These are phyloP conservation scores for Betula pendula DNA, from an alignment of 306 rosid genomes.

Conservation along the genomic window DNA sequence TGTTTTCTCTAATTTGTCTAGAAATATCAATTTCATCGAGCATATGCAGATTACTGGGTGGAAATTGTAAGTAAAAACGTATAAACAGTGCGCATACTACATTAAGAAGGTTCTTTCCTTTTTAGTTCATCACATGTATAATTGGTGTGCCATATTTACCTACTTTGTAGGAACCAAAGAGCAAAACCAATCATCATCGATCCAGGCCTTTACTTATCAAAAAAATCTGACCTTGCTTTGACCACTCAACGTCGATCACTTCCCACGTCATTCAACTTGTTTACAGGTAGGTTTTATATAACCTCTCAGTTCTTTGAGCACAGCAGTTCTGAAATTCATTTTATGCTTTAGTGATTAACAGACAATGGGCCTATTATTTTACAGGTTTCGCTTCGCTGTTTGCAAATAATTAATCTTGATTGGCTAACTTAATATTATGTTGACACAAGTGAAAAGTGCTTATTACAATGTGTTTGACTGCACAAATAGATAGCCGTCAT, in stretches of 20 bases:
- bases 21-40: slow-evolving; percentile 84
- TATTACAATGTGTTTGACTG: background rate
- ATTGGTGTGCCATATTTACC: background rate
- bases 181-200: slow-evolving; percentile 84
- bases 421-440: background rate
- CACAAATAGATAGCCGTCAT: background rate
- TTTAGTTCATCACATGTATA: slow-evolving; percentile 12
- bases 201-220: slow-evolving; percentile 61
- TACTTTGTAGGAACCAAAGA: slow-evolving; percentile 75
- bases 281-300: slow-evolving; percentile 37
- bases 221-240: slow-evolving; percentile 75
- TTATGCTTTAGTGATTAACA: background rate
- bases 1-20: slow-evolving; percentile 78
- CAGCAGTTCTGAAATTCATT: slow-evolving; percentile 35
- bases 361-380: background rate
- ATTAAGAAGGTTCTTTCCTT: background rate
- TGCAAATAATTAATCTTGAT: slow-evolving; percentile 8
- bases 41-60: slow-evolving; percentile 70
- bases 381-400: background rate
- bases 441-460: background rate
- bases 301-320: background rate
- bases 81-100: background rate
- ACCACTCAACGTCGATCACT: slow-evolving; percentile 87
- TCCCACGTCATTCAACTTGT: slow-evolving; percentile 80
- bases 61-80: slow-evolving; percentile 74